phyloP scores from a whole-genome alignment of 2,329 filamentous ascomycete species.

The Cladosporium sp. region DNA sequence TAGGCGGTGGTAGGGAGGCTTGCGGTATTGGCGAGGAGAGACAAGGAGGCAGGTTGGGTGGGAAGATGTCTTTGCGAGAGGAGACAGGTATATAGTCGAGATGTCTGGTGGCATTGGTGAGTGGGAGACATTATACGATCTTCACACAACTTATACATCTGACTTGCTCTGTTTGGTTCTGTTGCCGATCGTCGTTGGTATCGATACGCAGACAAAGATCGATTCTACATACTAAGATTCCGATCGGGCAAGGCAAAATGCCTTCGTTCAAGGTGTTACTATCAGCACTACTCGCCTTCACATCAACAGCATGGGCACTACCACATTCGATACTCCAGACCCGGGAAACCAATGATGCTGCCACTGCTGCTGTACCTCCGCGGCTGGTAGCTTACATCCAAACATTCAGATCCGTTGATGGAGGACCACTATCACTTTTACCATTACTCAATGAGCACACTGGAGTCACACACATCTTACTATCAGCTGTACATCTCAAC shows the following conservation, averaged over 20 bases:
- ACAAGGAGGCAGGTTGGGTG: constrained; percentile 14
- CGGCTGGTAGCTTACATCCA: constrained; percentile 32
- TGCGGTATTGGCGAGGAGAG: neutral
- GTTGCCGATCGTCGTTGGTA: neutral
- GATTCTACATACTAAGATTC: neutral
- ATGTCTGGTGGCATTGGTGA: neutral
- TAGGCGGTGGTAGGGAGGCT: neutral
- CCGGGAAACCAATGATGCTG: neutral
- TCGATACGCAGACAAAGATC: neutral
- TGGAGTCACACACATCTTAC: constrained; percentile 31
- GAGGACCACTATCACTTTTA: constrained; percentile 29
- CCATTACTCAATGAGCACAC: constrained; percentile 31
- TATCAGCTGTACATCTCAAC: constrained; percentile 35
- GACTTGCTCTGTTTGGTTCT: neutral
- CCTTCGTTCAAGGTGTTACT: neutral
- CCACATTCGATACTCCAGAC: neutral
- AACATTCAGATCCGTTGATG: constrained; percentile 28
- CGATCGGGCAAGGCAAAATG: neutral
- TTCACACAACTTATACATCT: neutral
- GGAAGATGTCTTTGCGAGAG: neutral
- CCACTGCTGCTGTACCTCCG: constrained; percentile 8
- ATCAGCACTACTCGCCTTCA: constrained; percentile 5
- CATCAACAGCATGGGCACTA: constrained; percentile 4
- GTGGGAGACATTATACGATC: neutral
- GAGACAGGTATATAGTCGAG: neutral